Base-by-base conservation (phyloP, 352 stramenopile genomes). In the Globisporangium middletonii region DNA sequence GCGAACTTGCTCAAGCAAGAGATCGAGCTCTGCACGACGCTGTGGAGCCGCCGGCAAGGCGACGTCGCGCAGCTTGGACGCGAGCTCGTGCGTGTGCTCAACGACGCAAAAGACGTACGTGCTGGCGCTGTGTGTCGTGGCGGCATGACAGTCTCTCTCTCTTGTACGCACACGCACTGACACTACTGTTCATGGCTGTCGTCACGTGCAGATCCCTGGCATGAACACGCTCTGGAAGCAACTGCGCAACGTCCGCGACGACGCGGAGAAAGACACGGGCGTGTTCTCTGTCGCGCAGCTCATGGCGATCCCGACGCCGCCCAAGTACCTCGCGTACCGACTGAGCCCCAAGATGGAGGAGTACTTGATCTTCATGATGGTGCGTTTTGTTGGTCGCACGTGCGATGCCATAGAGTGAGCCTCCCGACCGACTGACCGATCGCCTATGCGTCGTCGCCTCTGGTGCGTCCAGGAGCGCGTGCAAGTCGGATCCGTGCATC, bases 301-400 rank as follows among this genome's bases (percentile, higher is more conserved):
- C n/a, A 92, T 92, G 83, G 61, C 73, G 16, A 79, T 72, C 50
- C 73, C 77, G 26, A 92, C 84, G 4, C 84, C 82, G 55, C 68
- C 79, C 1, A 90, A 80, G 57, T 92, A 88, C 53, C 67, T 94
- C 13, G 82, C 83, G 8, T 91, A 88, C 27, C 80, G 84, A 8
- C 68, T 94, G 51, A 88, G 83, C 19, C 81, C 83, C 9, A 94
- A 89, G 61, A 92, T 94, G 82, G 82, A 94, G 56, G 84, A 94
- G 53, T 76, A 90, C 30, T 58, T 94, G 8, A 65, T 92, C 11
- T 94, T 94, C 65, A 90, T 94, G 77, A 92, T 92, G 82, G 79
- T 86, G 55, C 57, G 70, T 30, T n/a, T 38, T 23, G 23, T 23
- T 23, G 23, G 23, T 23, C 23, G 23, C 23, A 23, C 23, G 23